Evolutionary conservation across 2,329 filamentous ascomycete genomes (phyloP), one percentile per base, ranked within the genome.

Genomic region (Knoxdaviesia capensis): DNA sequence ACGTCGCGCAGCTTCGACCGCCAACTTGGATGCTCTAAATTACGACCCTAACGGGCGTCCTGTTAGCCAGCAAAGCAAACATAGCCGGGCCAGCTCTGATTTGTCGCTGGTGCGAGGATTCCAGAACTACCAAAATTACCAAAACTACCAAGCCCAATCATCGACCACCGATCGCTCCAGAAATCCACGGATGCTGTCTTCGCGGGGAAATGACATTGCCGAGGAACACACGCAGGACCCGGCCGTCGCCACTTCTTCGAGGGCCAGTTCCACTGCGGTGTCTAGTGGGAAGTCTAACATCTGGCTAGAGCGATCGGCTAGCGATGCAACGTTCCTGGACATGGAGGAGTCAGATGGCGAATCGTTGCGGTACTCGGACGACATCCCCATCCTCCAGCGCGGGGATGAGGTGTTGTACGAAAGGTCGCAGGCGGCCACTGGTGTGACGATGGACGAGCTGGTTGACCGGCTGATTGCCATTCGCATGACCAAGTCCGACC

Each of bases 391-490:
- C 41, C 62, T 80, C 31, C 77, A 80, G 51, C 68, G 77, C 39
- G 70, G 66, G 35, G 78, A 81, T 45, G 77, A 85, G 42, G 68
- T 60, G 44, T 65, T 71, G 20, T 68, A 72, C 45, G 66, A 70
- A 35, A 62, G 62, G 45, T 32, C 34, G 6, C 43, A 44, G 30
- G 38, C 11, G 32, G 56, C 61, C 40, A 54, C 60, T 1, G 74
- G 74, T 3, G 58, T 75, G 11, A 62, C 63, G 3, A 74, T 79
- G 49, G 76, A 81, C 46, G 80, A 86, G 43, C 63, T 90, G 5
- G 84, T 96, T 20, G 85, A 94, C 57, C 79, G 86, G n/a, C 68
- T 98, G 36, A 68, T 96, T 29, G 71, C 78, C 1, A 72, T 83
- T 47, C 82, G 83, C 34, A 78, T 88, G 62, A 86, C 83, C 31